These are phyloP conservation scores for Macrolepiota dolichaula DNA, from an alignment of 768 basidiomycete species.

Conservation along the genomic window DNA sequence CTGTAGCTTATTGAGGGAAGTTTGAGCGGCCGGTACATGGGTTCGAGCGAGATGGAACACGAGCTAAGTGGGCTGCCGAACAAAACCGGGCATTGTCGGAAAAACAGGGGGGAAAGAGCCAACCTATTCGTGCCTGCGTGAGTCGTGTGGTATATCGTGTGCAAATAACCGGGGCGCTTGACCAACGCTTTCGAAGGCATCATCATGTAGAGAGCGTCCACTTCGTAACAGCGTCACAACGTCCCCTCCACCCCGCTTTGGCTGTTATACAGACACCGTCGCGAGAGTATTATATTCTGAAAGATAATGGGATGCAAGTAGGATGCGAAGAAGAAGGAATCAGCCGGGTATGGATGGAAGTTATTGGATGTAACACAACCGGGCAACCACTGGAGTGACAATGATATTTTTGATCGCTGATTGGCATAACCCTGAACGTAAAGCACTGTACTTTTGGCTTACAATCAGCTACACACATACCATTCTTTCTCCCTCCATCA, in stretches of 20 bases:
- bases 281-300: constrained; percentile 66
- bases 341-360: constrained; percentile 53
- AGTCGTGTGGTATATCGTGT: constrained; percentile 17
- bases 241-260: constrained; percentile 54
- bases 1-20: background rate
- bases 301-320: constrained; percentile 75
- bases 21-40: constrained; percentile 68
- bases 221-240: constrained; percentile 42
- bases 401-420: constrained; percentile 12
- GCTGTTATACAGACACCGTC: constrained; percentile 69
- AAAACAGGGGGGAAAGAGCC: constrained; percentile 24
- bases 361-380: constrained; percentile 44
- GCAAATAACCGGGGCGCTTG: background rate
- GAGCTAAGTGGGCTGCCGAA: constrained; percentile 53
- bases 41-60: constrained; percentile 66
- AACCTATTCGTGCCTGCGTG: constrained; percentile 68
- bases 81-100: constrained; percentile 11
- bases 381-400: constrained; percentile 11
- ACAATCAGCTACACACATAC: background rate
- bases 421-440: constrained; percentile 1
- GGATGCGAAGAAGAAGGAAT: constrained; percentile 77
- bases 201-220: constrained; percentile 78
- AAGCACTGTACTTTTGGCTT: background rate
- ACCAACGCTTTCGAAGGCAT: constrained; percentile 38
- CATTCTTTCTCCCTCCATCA: background rate